Evolutionary conservation across 1,284 basidiomycete genomes (phyloP).

Genomic region (Moesziomyces antarcticus): DNA sequence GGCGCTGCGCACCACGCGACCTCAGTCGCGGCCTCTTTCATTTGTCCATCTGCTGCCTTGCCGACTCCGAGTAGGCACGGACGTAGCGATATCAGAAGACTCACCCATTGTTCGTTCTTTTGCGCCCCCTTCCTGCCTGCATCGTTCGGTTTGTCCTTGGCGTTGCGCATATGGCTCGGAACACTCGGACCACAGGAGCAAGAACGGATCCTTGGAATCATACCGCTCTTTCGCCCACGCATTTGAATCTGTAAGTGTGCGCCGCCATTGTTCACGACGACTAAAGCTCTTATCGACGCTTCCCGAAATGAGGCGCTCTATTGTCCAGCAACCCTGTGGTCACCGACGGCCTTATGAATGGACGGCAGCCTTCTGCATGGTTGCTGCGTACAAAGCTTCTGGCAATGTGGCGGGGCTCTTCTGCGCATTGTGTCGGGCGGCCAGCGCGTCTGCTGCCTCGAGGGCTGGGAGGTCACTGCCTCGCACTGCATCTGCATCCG

Average conservation of each 20-base stretch:
- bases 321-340: conserved; percentile 2
- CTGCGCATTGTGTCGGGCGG: conserved; percentile 9
- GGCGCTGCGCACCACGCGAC: too few species aligned
- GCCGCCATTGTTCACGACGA: not conserved
- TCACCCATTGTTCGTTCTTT: conserved; percentile 1
- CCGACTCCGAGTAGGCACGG: too few species aligned
- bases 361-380: conserved; percentile 1
- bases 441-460: not conserved
- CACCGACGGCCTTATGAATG: conserved; percentile 17
- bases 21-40: too few species aligned
- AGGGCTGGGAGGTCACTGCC: not conserved
- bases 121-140: not conserved
- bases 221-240: conserved; percentile 4
- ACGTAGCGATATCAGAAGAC: too few species aligned
- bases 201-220: conserved; percentile 11
- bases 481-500: not conserved
- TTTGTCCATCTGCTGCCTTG: too few species aligned
- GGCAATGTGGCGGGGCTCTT: conserved; percentile 5
- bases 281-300: not conserved
- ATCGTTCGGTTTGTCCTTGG: not conserved
- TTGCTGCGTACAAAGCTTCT: conserved; percentile 2
- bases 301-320: conserved; percentile 2
- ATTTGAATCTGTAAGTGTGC: conserved; percentile 24
- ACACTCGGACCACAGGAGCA: conserved; percentile 4
- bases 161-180: not conserved